Percentiles rank a stretch among this genome's conserved stretches.
Conservation (phyloP, 371 early-diverging fungal genomes). For the Blakeslea trispora region DNA sequence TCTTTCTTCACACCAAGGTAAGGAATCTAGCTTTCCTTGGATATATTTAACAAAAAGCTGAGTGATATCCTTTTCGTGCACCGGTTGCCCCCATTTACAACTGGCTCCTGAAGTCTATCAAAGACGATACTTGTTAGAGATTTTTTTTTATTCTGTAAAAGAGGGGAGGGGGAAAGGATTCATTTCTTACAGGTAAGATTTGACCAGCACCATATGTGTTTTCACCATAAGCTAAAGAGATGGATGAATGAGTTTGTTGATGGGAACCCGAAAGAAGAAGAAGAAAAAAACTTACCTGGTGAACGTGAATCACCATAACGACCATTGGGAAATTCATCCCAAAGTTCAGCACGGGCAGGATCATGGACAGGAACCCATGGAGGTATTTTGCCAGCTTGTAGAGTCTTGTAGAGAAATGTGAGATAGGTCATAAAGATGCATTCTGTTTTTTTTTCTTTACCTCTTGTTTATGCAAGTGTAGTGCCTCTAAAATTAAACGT, state of each 20-base stretch:
- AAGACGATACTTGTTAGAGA: not conserved
- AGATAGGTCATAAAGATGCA: not conserved
- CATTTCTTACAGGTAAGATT: constrained; percentile 55
- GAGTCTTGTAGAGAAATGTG: not conserved
- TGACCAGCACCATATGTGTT: constrained; percentile 70
- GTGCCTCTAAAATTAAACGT: constrained; percentile 77
- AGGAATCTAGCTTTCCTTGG: constrained; percentile 61
- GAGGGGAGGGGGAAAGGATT: too few relatives aligned
- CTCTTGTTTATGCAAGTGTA: constrained; percentile 30
- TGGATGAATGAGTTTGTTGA: not conserved
- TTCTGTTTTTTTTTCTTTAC: constrained; percentile 1
- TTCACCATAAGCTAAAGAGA: constrained; percentile 44
- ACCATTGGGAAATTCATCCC: constrained; percentile 98
- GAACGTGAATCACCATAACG: constrained; percentile 96
- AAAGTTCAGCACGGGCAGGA: constrained; percentile 57
- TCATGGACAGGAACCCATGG: constrained; percentile 34
- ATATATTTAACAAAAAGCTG: constrained; percentile 78
- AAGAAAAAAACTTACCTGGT: constrained; percentile 43
- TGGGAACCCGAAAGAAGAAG: constrained; percentile 61
- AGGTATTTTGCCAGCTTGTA: constrained; percentile 8
- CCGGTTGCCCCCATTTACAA: constrained; percentile 79
- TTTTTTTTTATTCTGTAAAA: too few relatives aligned
- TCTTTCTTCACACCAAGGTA: constrained; percentile 91
- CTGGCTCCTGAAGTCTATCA: constrained; percentile 26
- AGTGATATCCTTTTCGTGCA: constrained; percentile 60